These are phyloP conservation scores for Coemansia sp. DNA, from an alignment of 192 early-diverging fungal genomes.

Conservation along the genomic window DNA sequence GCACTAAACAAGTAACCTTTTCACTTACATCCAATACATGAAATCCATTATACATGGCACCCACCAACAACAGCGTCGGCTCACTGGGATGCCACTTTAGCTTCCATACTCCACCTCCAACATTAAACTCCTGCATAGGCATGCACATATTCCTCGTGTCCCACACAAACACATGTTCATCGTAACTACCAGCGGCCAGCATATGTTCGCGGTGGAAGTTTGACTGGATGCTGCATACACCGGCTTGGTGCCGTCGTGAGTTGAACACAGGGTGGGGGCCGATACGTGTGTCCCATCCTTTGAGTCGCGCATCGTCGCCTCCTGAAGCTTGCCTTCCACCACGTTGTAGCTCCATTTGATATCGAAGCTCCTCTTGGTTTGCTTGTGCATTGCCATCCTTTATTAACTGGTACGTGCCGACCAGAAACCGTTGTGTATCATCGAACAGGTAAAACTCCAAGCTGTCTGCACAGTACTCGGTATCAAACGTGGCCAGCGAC, in stretches of 20 bases:
- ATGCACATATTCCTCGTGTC: conserved; percentile 81
- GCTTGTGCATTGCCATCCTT: conserved; percentile 4
- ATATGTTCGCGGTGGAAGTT: conserved; percentile 75
- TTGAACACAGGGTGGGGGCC: conserved; percentile 60
- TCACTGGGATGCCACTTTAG: conserved; percentile 89
- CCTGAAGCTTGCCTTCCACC: conserved; percentile 54
- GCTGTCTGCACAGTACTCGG: conserved; percentile 70
- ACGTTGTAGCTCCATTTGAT: conserved; percentile 70
- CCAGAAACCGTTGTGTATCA: conserved; percentile 56
- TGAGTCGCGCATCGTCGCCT: conserved; percentile 84
- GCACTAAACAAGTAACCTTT: conserved; percentile 11
- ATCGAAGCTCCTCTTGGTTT: conserved; percentile 51
- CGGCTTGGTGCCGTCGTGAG: conserved; percentile 76
- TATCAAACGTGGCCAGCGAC: conserved; percentile 60
- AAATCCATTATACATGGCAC: conserved; percentile 91
- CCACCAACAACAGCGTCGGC: conserved; percentile 65
- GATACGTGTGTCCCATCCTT: conserved; percentile 83
- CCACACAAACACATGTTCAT: conserved; percentile 88
- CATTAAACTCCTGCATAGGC: conserved; percentile 66
- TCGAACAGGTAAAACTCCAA: conserved; percentile 69
- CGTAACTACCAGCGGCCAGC: conserved; percentile 91
- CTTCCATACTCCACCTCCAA: conserved; percentile 92
- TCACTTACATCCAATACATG: conserved; percentile 65
- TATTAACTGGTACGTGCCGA: conserved; percentile 73
- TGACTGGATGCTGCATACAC: conserved; percentile 88